These are phyloP conservation scores for Biscogniauxia sp. DNA, from an alignment of 2,329 filamentous ascomycete species.

Conservation along the genomic window DNA sequence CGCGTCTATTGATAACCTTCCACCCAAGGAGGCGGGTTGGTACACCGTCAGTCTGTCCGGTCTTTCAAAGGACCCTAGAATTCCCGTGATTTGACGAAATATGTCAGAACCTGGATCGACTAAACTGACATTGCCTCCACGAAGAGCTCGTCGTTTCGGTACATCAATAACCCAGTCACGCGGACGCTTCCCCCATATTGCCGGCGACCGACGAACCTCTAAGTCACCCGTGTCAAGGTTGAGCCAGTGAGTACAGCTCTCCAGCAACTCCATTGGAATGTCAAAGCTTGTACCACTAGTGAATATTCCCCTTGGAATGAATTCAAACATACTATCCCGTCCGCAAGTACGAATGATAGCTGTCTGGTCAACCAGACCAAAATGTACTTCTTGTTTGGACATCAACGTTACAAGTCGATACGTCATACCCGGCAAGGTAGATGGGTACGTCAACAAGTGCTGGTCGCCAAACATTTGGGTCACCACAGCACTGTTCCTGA, in stretches of 20 bases:
- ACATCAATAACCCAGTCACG: constrained; percentile 39
- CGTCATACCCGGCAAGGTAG: constrained; percentile 53
- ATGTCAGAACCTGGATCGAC: constrained; percentile 48
- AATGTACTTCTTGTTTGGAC: constrained; percentile 47
- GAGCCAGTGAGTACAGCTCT: constrained; percentile 60
- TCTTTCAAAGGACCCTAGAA: constrained; percentile 52
- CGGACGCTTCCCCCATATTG: constrained; percentile 28
- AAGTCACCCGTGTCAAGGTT: constrained; percentile 41
- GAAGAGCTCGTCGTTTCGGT: constrained; percentile 11
- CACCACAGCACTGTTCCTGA: constrained; percentile 42
- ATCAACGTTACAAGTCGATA: constrained; percentile 32
- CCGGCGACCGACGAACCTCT: constrained; percentile 48
- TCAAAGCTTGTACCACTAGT: constrained; percentile 35
- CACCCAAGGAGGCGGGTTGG: constrained; percentile 35
- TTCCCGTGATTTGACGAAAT: constrained; percentile 36
- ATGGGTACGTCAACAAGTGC: constrained; percentile 52
- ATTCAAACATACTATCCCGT: constrained; percentile 28
- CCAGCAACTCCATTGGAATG: constrained; percentile 49
- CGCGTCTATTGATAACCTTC: constrained; percentile 45
- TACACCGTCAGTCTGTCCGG: constrained; percentile 43
- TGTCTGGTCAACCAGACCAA: constrained; percentile 45
- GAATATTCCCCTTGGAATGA: constrained; percentile 34
- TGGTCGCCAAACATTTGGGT: constrained; percentile 52
- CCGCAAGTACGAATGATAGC: constrained; percentile 44
- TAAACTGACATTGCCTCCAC: constrained; percentile 30